Base-by-base conservation (phyloP, 441 rosid species). In the Geranium incanum region DNA sequence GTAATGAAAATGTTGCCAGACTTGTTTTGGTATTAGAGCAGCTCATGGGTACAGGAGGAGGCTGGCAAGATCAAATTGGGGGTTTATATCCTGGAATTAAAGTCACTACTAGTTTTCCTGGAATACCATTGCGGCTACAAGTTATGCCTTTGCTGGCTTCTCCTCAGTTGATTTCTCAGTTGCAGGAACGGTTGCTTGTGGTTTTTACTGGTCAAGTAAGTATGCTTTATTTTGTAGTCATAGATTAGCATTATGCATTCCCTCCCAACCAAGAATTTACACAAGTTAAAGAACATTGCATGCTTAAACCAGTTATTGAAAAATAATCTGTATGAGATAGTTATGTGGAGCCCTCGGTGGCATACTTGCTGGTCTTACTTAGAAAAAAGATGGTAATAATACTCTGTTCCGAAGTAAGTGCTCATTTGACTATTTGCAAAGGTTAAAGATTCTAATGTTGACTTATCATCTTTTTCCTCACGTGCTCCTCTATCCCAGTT, bases 41-140 rank as follows among this genome's bases (percentile, higher is more conserved):
- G 80, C 88, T 94, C 73, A 89, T 94, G 99, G 97, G 99, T 45
- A 92, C 97, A 28, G 95, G 97, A 68, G 97, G 99, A 70, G 97
- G 97, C 74, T 92, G 97, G 99, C 95, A 94, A 84, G 97, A 94
- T 81, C 97, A 92, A 80, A 89, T 92, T 11, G 95, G 98, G 71
- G 98, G 98, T 62, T 70, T 91, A 76, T 90, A 87, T 82, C 88
- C 94, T 6, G 97, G 91, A 52, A 87, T 94, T 70, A 94, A 94
- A 78, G 86, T 80, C 68, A 92, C 98, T 18, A 77, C 89, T 38
- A 94, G 97, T 75, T 89, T 90, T 75, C 97, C 99, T 11, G 97
- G 99, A 72, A 69, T 87, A 68, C 96, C 97, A 33, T 79, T 92
- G 70, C 84, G 95, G 68, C 97, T 94, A 36, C 97, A 90, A 78